Evolutionary conservation across 352 stramenopile genomes (phyloP), one percentile per base, ranked within the genome.

Genomic region (Pythium folliculosum): DNA sequence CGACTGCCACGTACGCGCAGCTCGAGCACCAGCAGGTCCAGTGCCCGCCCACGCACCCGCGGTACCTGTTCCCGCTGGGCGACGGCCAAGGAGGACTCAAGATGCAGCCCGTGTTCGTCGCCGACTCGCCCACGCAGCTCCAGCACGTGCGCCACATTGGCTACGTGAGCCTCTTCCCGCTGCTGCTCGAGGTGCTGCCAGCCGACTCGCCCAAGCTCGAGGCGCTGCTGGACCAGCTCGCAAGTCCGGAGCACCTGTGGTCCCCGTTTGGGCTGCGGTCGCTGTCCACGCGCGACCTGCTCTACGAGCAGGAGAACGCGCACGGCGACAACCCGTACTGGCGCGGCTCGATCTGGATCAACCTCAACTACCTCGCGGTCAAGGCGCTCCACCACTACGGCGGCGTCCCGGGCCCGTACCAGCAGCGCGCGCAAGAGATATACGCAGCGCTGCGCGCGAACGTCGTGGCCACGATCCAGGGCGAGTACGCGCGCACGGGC

Each of bases 321-420:
- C 82, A 88, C n/a, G 89, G 91, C 5, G 91, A 98, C 68, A 91
- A 92, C 43, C 91, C 91, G 32, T 97, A 97, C 76, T 98, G 94
- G 94, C 85, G 95, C 54, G 95, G 95, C 43, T 82, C 93, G 43
- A 97, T 98, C 63, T 98, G 95, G 95, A 93, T 98, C 59, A 97
- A 97, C 66, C 70, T 90, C 17, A 98, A 98, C 76, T 98, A 96
- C 69, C 75, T 98, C 27, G 90, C 90, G 53, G 64, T 98, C 32
- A 76, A 84, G 68, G 88, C 90, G 23, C 76, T 97, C 30, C 77
- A 96, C 57, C 63, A 94, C 69, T 97, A 97, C 60, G 78, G 76
- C 21, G 54, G 82, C 22, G 66, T 71, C 1, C 69, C 55, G 14
- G 83, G 77, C 65, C 77, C 81, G 43, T 89, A 79, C 60, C 78